Evolutionary conservation across 306 rosid genomes (phyloP).

Genomic region (Lathyrus tuberosus): DNA sequence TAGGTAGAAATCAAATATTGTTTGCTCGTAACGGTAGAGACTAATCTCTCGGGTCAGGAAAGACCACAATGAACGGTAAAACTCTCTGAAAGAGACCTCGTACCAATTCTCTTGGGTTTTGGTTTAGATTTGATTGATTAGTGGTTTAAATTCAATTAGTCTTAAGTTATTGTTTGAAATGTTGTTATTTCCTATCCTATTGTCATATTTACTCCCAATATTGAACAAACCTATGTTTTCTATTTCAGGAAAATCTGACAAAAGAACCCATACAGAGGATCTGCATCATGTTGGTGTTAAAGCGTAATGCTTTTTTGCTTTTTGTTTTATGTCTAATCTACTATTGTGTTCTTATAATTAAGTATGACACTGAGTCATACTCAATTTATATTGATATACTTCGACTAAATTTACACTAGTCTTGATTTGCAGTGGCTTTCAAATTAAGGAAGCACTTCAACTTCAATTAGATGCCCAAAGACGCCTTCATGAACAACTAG

Average conservation of each 20-base stretch:
- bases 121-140: not conserved
- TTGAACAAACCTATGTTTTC: slow-evolving; percentile 24
- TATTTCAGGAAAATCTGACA: slow-evolving; percentile 76
- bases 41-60: no score
- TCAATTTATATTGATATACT: no score
- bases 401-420: not conserved
- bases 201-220: slow-evolving; percentile 10
- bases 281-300: slow-evolving; percentile 59
- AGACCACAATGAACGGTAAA: no score
- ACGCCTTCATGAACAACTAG: slow-evolving; percentile 89
- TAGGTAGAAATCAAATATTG: no score
- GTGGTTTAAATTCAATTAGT: not conserved
- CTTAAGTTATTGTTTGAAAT: not conserved
- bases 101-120: no score
- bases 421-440: slow-evolving; percentile 63
- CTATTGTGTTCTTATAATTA: not conserved
- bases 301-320: slow-evolving; percentile 58
- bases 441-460: slow-evolving; percentile 81
- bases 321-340: not conserved
- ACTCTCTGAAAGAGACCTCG: no score
- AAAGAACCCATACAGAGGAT: slow-evolving; percentile 44
- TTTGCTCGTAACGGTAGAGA: no score
- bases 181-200: not conserved
- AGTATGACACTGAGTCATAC: no score
- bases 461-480: slow-evolving; percentile 86